A percentile compares a stretch with the other conserved stretches of the same genome.
phyloP scores from a whole-genome alignment of 257 asterid species.

The Jaltomata sinuosa region DNA sequence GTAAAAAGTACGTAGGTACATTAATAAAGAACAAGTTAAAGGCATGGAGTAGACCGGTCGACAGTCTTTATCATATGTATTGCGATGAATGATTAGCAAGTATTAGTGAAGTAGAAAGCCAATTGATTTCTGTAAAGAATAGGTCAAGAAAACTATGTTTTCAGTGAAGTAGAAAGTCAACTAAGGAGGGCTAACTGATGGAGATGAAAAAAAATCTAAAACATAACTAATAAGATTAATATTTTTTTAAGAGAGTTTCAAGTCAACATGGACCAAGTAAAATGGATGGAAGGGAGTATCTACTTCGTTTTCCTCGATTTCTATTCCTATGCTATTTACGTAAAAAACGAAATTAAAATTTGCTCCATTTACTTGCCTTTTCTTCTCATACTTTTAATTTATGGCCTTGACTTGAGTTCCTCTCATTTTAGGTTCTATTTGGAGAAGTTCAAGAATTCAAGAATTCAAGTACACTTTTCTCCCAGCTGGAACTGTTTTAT shows the following conservation, averaged over 20 bases:
- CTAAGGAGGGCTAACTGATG: background rate
- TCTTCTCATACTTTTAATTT: background rate
- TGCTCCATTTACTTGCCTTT: background rate
- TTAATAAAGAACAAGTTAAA: background rate
- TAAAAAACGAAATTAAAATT: background rate
- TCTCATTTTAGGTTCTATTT: background rate
- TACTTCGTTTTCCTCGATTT: background rate
- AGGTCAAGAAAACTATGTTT: background rate
- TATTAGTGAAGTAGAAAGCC: background rate
- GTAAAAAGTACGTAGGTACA: background rate
- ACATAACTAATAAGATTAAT: too few relatives aligned
- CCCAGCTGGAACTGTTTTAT: background rate
- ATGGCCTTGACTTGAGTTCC: background rate
- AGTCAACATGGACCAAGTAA: background rate
- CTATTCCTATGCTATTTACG: background rate
- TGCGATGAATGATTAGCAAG: background rate
- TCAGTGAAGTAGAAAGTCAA: background rate
- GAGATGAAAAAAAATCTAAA: too few relatives aligned
- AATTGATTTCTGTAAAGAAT: background rate
- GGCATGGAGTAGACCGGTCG: background rate
- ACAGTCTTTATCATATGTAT: background rate
- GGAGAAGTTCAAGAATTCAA: background rate
- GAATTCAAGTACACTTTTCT: background rate
- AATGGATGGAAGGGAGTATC: background rate
- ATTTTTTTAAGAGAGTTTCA: background rate